Percentiles rank a stretch among this genome's conserved stretches.
Evolutionary conservation across 352 stramenopile genomes (phyloP).

Genomic region (Globisporangium mamillatum): DNA sequence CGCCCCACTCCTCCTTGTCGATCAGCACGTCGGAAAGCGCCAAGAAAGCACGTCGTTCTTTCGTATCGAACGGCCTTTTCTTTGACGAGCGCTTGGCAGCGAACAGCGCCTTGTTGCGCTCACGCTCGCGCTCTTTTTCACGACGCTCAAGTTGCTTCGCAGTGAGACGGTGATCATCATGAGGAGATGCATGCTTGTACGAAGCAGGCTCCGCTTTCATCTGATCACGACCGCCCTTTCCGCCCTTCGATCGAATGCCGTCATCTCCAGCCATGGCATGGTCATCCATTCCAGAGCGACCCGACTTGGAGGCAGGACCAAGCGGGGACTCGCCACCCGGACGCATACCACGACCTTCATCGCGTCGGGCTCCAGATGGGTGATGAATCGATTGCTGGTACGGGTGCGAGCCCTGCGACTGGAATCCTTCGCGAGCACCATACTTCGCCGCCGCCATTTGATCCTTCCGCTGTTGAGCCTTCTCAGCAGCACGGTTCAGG

Average conservation of each 20-base stretch:
- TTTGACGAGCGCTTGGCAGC: slow-evolving; percentile 65
- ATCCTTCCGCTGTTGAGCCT: slow-evolving; percentile 90
- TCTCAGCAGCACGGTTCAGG: slow-evolving; percentile 92
- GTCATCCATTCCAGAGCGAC: slow-evolving; percentile 40
- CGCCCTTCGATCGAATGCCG: slow-evolving; percentile 28
- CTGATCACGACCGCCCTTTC: slow-evolving; percentile 31
- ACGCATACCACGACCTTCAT: slow-evolving; percentile 36
- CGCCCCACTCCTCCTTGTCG: slow-evolving; percentile 86
- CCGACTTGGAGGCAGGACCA: slow-evolving; percentile 44
- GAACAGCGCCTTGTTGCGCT: slow-evolving; percentile 75
- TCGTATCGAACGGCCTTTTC: slow-evolving; percentile 61
- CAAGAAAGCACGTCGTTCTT: slow-evolving; percentile 70
- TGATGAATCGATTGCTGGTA: slow-evolving; percentile 20
- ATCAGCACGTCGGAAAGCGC: slow-evolving; percentile 76
- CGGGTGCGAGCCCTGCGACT: slow-evolving; percentile 19
- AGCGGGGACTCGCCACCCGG: slow-evolving; percentile 43
- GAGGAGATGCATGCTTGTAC: slow-evolving; percentile 49
- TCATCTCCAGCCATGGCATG: slow-evolving; percentile 36
- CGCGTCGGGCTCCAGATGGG: slow-evolving; percentile 24
- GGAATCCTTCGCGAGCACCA: slow-evolving; percentile 25
- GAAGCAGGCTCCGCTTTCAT: slow-evolving; percentile 26
- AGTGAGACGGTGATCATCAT: slow-evolving; percentile 47
- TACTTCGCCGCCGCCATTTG: slow-evolving; percentile 56
- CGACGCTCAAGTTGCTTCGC: slow-evolving; percentile 61
- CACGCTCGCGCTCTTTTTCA: slow-evolving; percentile 77